phyloP scores from a whole-genome alignment of 768 basidiomycete species.

The Calocybe cyanea region DNA sequence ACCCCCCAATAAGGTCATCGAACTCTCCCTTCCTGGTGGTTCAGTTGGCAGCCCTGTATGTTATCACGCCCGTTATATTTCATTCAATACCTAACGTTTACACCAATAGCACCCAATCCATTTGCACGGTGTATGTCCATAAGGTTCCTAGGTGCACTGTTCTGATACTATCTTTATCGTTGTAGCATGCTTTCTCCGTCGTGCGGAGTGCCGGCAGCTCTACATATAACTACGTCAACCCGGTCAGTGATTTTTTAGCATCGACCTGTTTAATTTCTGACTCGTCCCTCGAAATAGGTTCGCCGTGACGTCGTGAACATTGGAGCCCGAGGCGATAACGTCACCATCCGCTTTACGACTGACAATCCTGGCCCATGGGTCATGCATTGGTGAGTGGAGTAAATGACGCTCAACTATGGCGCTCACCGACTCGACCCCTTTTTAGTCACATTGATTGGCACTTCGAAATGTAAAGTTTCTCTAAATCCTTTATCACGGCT shows the following conservation, averaged over 20 bases:
- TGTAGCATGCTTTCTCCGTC: conserved; percentile 30
- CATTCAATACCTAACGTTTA: conserved; percentile 5
- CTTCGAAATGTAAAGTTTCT: neutral
- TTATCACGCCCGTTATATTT: neutral
- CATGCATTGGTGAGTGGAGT: neutral
- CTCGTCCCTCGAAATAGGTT: neutral
- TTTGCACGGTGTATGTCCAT: conserved; percentile 23
- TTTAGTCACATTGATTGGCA: conserved; percentile 7
- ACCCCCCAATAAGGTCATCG: conserved; percentile 39
- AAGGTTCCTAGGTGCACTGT: neutral
- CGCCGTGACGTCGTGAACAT: neutral
- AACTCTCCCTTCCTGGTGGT: conserved; percentile 37
- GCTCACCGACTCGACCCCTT: neutral
- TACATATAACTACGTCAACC: neutral
- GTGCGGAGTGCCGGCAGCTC: neutral
- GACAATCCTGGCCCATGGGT: neutral
- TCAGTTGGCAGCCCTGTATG: conserved; percentile 26
- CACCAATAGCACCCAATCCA: conserved; percentile 22
- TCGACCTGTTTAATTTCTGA: neutral
- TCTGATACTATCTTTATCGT: neutral
- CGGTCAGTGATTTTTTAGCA: neutral
- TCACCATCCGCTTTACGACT: neutral
- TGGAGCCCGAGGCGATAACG: neutral
- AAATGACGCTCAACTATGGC: neutral
- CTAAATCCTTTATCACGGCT: neutral